phyloP scores from a whole-genome alignment of 257 asterid genomes.

The Mentha longifolia region DNA sequence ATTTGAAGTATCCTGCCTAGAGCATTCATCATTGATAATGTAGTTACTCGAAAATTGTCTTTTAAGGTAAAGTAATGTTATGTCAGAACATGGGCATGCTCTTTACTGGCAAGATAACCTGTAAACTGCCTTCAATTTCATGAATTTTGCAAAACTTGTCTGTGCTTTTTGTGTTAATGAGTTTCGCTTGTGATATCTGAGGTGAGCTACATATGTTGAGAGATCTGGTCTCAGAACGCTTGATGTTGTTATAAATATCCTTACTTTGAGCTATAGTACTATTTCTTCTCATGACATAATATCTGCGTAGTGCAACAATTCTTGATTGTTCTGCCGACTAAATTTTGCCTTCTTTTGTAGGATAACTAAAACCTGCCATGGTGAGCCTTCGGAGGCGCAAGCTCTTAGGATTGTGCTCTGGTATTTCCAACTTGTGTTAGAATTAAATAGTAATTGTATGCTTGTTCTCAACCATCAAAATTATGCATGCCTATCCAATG shows the following conservation, averaged over 20 bases:
- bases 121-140: neutral
- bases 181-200: neutral
- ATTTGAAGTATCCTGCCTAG: constrained; percentile 21
- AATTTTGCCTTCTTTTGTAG: constrained; percentile 35
- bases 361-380: constrained; percentile 53
- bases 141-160: constrained; percentile 1
- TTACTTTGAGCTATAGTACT: neutral
- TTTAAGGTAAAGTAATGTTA: neutral
- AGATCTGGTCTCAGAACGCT: neutral
- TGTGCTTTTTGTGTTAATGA: neutral
- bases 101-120: constrained; percentile 8
- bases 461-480: neutral
- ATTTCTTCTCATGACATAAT: too few relatives aligned
- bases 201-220: constrained; percentile 8
- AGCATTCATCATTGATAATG: neutral
- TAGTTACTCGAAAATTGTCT: too few relatives aligned
- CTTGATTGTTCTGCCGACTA: constrained; percentile 13
- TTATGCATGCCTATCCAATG: neutral
- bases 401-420: constrained; percentile 66
- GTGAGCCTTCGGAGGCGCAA: constrained; percentile 91
- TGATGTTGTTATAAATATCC: neutral
- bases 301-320: neutral
- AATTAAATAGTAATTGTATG: neutral
- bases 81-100: constrained; percentile 20
- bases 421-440: constrained; percentile 41